A percentile compares a stretch with the other conserved stretches of the same genome.
Evolutionary conservation across 805 yeast genomes (phyloP).

Genomic region (Maudiozyma pseudohumilis): DNA sequence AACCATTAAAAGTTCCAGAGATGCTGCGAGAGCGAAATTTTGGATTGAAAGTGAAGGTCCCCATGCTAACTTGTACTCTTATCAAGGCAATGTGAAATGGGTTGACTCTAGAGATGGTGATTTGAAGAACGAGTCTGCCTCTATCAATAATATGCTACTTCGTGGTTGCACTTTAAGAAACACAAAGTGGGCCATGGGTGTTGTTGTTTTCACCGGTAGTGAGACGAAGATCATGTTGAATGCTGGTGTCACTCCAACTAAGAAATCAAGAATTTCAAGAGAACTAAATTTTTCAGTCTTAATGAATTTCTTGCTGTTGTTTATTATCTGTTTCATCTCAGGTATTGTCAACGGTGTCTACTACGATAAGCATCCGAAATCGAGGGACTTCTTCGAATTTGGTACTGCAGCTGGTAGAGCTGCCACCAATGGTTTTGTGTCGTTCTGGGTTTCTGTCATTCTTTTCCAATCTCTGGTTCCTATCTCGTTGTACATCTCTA

Average conservation of each 20-base stretch:
- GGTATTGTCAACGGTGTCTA: conserved; percentile 64
- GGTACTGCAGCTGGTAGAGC: conserved; percentile 61
- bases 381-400: conserved; percentile 58
- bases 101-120: conserved; percentile 28
- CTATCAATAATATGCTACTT: conserved; percentile 56
- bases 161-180: conserved; percentile 75
- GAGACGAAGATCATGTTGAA: conserved; percentile 78
- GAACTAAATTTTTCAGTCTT: conserved; percentile 64
- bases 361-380: conserved; percentile 37
- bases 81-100: conserved; percentile 61
- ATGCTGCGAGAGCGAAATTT: conserved; percentile 43
- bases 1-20: conserved; percentile 38
- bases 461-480: conserved; percentile 75
- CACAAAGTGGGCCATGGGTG: conserved; percentile 74
- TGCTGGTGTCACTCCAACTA: conserved; percentile 71
- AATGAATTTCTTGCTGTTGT: conserved; percentile 54
- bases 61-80: conserved; percentile 64
- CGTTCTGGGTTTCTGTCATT: conserved; percentile 67
- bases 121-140: conserved; percentile 47
- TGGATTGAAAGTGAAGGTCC: conserved; percentile 81
- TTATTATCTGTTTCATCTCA: conserved; percentile 56
- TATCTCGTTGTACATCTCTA: conserved; percentile 69
- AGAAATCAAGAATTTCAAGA: conserved; percentile 60
- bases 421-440: conserved; percentile 56
- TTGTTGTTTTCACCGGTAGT: conserved; percentile 66